Base-by-base conservation (phyloP, 495 filamentous ascomycete species). In the Thermothielavioides terrestris region DNA sequence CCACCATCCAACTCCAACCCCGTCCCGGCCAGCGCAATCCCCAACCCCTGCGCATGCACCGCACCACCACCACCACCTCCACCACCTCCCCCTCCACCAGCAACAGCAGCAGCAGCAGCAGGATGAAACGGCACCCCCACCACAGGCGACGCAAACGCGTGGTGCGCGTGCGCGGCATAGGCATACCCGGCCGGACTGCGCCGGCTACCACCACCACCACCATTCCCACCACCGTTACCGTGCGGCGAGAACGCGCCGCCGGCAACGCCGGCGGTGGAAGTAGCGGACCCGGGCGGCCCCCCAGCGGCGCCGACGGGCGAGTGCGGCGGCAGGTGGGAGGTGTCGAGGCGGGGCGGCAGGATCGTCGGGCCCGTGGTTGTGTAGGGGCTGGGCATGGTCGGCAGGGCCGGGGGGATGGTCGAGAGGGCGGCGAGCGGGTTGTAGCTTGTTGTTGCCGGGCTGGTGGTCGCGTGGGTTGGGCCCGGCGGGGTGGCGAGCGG, bases 241-340 rank as follows among this genome's bases (percentile, higher is more conserved):
- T 39, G 46, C n/a, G 57, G 53, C 7, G 57, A 53, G 39, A 53
- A 60, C n/a, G n/a, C n/a, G n/a, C n/a, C n/a, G n/a, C n/a, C n/a
- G n/a, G n/a, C n/a, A n/a, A n/a, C n/a, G n/a, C n/a, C n/a, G n/a
- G n/a, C n/a, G 21, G 49, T 39, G 7, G 57, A 56, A 2, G 51
- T 37, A 0, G 53, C 53, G 2, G 53, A 56, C 11, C 28, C 46
- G 1, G 53, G 53, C 2, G 26, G n/a, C n/a, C n/a, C n/a, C n/a
- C n/a, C n/a, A n/a, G n/a, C 42, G 28, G 14, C 27, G 9, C 4
- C 41, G 2, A 32, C 32, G 2, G 47, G 47, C 9, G 49, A 45
- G 21, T 52, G 49, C 6, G 44, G 49, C 2, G 49, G 39, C 6
- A 52, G 23, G 21, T 57, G 45, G n/a, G 38, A 44, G 8, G 41